phyloP scores from a whole-genome alignment of 805 yeast genomes.

The Monosporozyma aquatica region DNA sequence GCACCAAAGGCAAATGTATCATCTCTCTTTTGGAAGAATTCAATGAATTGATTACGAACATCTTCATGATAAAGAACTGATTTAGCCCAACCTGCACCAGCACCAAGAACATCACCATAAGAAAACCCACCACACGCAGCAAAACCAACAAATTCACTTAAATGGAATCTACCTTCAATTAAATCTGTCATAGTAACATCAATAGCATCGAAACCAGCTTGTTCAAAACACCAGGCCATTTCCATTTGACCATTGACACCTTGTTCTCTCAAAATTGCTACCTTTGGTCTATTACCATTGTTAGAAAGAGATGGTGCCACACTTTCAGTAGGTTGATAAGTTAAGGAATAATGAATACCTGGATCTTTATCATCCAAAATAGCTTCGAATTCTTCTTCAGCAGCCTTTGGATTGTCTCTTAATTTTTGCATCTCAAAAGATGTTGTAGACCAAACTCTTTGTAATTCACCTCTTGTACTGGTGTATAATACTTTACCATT shows the following conservation, averaged over 20 bases:
- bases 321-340: conserved; percentile 53
- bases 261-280: conserved; percentile 94
- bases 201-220: conserved; percentile 87
- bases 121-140: conserved; percentile 99
- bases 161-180: conserved; percentile 56
- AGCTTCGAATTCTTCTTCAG: conserved; percentile 73
- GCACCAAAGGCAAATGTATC: conserved; percentile 98
- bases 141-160: conserved; percentile 78
- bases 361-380: conserved; percentile 80
- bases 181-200: conserved; percentile 97
- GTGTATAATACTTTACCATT: conserved; percentile 33
- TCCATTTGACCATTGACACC: conserved; percentile 98
- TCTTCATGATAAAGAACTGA: conserved; percentile 78
- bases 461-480: conserved; percentile 59
- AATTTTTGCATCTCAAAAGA: conserved; percentile 83
- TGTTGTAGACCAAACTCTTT: conserved; percentile 78
- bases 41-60: conserved; percentile 65
- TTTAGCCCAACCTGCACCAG: conserved; percentile 99
- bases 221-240: conserved; percentile 95
- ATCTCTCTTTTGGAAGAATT: conserved; percentile 74
- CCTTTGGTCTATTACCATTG: conserved; percentile 57
- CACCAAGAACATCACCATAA: conserved; percentile 97
- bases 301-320: conserved; percentile 28
- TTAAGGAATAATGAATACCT: conserved; percentile 73
- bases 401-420: conserved; percentile 88